phyloP scores from a whole-genome alignment of 2,329 filamentous ascomycete genomes.

The Penicillium rolfsii region DNA sequence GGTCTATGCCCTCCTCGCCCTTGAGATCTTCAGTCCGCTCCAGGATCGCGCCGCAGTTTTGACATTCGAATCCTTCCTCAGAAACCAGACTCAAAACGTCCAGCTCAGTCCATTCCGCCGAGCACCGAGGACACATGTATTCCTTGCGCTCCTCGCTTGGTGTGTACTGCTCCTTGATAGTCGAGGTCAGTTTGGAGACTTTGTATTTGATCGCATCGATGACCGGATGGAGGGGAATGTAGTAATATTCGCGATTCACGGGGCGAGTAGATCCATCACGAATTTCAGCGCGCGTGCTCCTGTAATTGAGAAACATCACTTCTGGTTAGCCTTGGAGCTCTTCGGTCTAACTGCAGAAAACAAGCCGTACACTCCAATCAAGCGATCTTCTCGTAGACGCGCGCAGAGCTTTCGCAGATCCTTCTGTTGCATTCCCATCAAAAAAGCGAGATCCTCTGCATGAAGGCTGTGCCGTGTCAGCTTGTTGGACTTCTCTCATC shows the following conservation, averaged over 20 bases:
- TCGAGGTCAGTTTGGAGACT: constrained; percentile 83
- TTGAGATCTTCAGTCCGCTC: constrained; percentile 51
- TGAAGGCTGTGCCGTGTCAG: constrained; percentile 61
- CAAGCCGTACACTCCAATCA: constrained; percentile 72
- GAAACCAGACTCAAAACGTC: constrained; percentile 80
- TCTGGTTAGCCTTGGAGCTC: constrained; percentile 17
- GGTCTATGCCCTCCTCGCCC: constrained; percentile 47
- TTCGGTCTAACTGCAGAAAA: not conserved
- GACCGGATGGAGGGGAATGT: constrained; percentile 90
- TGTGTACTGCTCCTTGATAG: constrained; percentile 80
- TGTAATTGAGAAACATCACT: constrained; percentile 37
- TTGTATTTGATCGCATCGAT: constrained; percentile 97
- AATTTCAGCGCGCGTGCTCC: constrained; percentile 73
- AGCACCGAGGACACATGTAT: constrained; percentile 80
- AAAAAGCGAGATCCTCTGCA: constrained; percentile 82
- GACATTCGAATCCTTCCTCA: constrained; percentile 75
- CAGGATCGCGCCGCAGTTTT: constrained; percentile 66
- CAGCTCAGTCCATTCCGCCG: constrained; percentile 83
- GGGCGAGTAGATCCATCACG: constrained; percentile 80
- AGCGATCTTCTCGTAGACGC: constrained; percentile 80
- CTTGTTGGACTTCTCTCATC: constrained; percentile 1
- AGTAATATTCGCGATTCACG: constrained; percentile 91
- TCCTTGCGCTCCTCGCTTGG: constrained; percentile 88
- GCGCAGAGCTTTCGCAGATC: constrained; percentile 88
- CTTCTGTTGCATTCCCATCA: constrained; percentile 89